phyloP scores from a whole-genome alignment of 352 stramenopile species.

The Globisporangium canariense region DNA sequence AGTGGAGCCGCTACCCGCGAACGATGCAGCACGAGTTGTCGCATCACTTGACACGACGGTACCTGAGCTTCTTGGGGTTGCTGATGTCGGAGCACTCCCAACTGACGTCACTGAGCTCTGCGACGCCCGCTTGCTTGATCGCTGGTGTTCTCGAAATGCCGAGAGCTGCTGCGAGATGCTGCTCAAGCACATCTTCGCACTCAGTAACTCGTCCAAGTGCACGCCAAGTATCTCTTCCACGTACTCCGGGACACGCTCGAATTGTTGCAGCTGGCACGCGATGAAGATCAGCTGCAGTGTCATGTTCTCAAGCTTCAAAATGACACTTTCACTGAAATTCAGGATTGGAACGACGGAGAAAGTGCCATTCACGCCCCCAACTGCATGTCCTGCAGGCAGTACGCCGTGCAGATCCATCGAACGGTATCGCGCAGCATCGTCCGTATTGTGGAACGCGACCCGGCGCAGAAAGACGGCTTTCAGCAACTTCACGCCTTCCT shows the following conservation, averaged over 20 bases:
- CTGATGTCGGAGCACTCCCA: conserved; percentile 2
- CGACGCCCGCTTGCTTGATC: conserved; percentile 11
- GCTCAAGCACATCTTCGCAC: conserved; percentile 67
- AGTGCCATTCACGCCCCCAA: conserved; percentile 23
- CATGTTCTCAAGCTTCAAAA: conserved; percentile 59
- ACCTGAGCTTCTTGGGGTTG: conserved; percentile 11
- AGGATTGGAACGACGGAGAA: conserved; percentile 79
- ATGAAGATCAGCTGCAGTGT: conserved; percentile 68
- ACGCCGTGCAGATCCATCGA: not conserved
- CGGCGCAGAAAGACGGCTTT: conserved; percentile 78
- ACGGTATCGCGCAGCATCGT: conserved; percentile 6
- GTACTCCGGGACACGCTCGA: conserved; percentile 71
- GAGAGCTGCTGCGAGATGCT: conserved; percentile 70
- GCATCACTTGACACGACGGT: conserved; percentile 9
- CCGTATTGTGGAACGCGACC: conserved; percentile 57
- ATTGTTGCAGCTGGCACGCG: conserved; percentile 77
- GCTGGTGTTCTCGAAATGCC: conserved; percentile 61
- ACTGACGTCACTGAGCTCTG: conserved; percentile 3
- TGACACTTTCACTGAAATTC: conserved; percentile 81
- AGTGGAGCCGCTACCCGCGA: conserved; percentile 19
- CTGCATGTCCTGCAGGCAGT: conserved; percentile 1
- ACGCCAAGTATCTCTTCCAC: conserved; percentile 59
- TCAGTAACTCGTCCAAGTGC: conserved; percentile 77
- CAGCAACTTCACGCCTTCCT: conserved; percentile 70
- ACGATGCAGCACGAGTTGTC: conserved; percentile 15